Conservation (phyloP, 768 basidiomycete species). For the Lactarius quietus region DNA sequence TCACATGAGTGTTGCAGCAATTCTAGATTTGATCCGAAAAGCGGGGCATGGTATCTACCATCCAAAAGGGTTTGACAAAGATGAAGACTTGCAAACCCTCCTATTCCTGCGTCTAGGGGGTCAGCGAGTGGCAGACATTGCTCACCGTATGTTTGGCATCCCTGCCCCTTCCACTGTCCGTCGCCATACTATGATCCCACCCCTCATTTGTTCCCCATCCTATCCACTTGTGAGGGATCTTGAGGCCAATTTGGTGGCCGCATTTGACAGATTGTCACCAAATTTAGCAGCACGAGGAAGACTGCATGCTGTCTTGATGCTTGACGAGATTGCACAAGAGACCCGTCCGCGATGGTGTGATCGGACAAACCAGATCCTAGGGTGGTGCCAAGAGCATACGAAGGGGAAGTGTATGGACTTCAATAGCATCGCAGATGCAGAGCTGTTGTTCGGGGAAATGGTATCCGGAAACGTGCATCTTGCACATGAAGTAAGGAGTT, state of each 20-base stretch:
- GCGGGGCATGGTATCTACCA: not conserved
- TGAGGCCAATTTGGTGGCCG: not conserved
- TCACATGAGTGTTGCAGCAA: not conserved
- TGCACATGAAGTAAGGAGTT: not conserved
- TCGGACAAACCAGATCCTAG: conserved; percentile 8
- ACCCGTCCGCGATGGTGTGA: conserved; percentile 3
- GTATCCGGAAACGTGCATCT: not conserved
- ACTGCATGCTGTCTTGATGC: not conserved
- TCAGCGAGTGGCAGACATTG: not conserved
- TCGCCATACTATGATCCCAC: not conserved
- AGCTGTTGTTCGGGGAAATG: not conserved
- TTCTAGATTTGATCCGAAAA: not conserved
- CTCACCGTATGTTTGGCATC: not conserved
- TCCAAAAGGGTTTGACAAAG: conserved; percentile 6
- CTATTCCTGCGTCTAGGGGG: conserved; percentile 4
- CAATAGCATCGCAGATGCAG: not conserved
- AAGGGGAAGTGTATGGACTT: not conserved
- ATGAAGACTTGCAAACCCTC: not conserved
- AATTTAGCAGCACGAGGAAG: not conserved
- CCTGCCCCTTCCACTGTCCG: conserved; percentile 2
- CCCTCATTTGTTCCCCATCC: not conserved
- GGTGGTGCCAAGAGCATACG: conserved; percentile 3
- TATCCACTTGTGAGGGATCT: no score
- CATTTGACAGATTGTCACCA: not conserved
- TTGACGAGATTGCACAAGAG: conserved; percentile 7